Conservation (phyloP, 202 grass and related monocot species). For the Schoenoplectus triqueter region DNA sequence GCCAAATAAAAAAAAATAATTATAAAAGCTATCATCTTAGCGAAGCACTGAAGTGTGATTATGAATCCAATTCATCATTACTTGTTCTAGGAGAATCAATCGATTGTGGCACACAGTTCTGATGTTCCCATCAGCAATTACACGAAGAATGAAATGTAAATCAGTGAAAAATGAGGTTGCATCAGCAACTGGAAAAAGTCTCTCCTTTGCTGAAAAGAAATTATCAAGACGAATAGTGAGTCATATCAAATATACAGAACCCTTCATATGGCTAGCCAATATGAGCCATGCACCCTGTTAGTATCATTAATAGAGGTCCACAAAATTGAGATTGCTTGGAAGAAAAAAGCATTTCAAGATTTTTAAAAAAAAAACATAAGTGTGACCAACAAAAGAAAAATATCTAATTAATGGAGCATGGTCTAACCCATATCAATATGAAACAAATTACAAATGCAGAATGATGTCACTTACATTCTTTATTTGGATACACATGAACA, state of each 20-base stretch:
- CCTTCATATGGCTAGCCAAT: background rate
- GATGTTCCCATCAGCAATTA: conserved; percentile 81
- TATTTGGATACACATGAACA: conserved; percentile 78
- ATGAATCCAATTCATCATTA: conserved; percentile 40
- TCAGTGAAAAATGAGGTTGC: conserved; percentile 96
- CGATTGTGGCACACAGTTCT: conserved; percentile 89
- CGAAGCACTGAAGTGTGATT: background rate
- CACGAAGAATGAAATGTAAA: conserved; percentile 92
- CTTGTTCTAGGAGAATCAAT: conserved; percentile 91
- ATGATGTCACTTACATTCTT: conserved; percentile 67
- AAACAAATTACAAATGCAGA: background rate
- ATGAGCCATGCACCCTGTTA: background rate
- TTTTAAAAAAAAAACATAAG: background rate
- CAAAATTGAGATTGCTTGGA: conserved; percentile 22
- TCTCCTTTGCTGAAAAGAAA: conserved; percentile 67
- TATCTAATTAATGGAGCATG: background rate
- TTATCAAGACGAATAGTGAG: conserved; percentile 28
- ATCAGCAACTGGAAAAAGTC: conserved; percentile 79
- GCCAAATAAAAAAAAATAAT: conserved; percentile 39
- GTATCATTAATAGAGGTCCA: background rate
- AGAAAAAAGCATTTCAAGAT: conserved; percentile 29
- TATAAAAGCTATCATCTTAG: conserved; percentile 5
- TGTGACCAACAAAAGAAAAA: background rate
- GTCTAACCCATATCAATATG: conserved; percentile 3
- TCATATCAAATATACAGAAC: conserved; percentile 29